Percentiles rank a stretch among this genome's conserved stretches.
phyloP scores from a whole-genome alignment of 1,139 yeast species.

The Ogataea hybrid region DNA sequence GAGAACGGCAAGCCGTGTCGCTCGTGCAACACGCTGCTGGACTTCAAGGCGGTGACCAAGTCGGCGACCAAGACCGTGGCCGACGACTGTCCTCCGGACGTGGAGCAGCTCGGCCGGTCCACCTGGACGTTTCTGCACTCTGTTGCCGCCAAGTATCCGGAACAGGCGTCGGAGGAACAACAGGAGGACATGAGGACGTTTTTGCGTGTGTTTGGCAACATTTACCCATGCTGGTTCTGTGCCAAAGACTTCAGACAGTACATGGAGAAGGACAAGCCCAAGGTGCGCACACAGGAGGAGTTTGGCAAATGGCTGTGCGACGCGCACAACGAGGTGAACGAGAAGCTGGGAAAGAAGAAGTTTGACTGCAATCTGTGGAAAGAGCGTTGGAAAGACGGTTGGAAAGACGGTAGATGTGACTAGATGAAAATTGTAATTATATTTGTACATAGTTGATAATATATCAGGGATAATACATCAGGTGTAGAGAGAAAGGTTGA shows the following conservation, averaged over 20 bases:
- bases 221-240: conserved; percentile 96
- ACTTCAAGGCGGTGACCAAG: conserved; percentile 68
- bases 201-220: conserved; percentile 65
- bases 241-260: conserved; percentile 79
- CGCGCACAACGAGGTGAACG: conserved; percentile 91
- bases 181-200: conserved; percentile 74
- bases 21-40: conserved; percentile 73
- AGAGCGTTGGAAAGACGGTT: conserved; percentile 85
- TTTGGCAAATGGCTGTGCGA: conserved; percentile 91
- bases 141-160: conserved; percentile 88
- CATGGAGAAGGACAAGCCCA: conserved; percentile 59
- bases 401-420: conserved; percentile 49
- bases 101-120: conserved; percentile 72
- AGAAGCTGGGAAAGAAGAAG: conserved; percentile 75
- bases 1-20: conserved; percentile 96
- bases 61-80: conserved; percentile 8
- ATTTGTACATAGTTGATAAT: neutral
- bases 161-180: conserved; percentile 54
- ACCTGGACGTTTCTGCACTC: conserved; percentile 94
- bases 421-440: conserved; percentile 9
- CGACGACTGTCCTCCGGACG: conserved; percentile 82
- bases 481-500: conserved; percentile 52
- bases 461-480: conserved; percentile 3
- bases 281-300: conserved; percentile 67
- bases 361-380: conserved; percentile 92